These are phyloP conservation scores for Fagus crenata DNA, from an alignment of 306 rosid genomes.

Conservation along the genomic window DNA sequence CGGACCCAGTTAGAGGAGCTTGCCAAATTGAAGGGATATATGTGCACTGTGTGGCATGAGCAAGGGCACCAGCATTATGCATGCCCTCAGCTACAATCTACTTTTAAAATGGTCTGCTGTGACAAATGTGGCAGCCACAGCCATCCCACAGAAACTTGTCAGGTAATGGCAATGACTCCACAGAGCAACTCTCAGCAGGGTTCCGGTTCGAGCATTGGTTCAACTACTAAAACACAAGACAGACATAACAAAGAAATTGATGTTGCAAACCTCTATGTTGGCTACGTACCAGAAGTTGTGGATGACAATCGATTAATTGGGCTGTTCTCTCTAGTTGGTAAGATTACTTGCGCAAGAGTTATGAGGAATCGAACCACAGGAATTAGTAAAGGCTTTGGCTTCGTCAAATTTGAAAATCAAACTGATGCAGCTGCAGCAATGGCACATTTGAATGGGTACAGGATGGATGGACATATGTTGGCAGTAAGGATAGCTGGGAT, in stretches of 20 bases:
- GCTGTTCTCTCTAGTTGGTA: slow-evolving; percentile 32
- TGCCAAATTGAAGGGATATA: slow-evolving; percentile 20
- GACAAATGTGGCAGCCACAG: slow-evolving; percentile 1
- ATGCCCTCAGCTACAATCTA: slow-evolving; percentile 22
- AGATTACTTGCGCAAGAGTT: slow-evolving; percentile 24
- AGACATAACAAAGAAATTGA: slow-evolving; percentile 15
- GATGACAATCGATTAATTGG: slow-evolving; percentile 21
- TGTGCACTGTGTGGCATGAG: slow-evolving; percentile 22
- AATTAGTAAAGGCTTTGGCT: slow-evolving; percentile 26
- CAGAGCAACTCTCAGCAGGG: slow-evolving; percentile 1
- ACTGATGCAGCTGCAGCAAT: slow-evolving; percentile 15
- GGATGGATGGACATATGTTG: slow-evolving; percentile 22
- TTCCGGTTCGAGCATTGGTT: slow-evolving; percentile 1
- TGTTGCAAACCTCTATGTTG: slow-evolving; percentile 28
- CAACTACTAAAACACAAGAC: slow-evolving; percentile 2
- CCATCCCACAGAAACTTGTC: slow-evolving; percentile 9
- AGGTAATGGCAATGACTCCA: slow-evolving; percentile 6
- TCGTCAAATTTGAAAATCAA: slow-evolving; percentile 20
- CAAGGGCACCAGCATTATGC: slow-evolving; percentile 21
- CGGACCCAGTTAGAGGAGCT: slow-evolving; percentile 27
- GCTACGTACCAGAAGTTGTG: slow-evolving; percentile 15
- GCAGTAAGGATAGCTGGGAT: slow-evolving; percentile 19
- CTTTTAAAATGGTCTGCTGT: slow-evolving; percentile 10
- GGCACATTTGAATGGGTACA: slow-evolving; percentile 23
- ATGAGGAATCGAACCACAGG: slow-evolving; percentile 26